phyloP scores from a whole-genome alignment of 2,329 filamentous ascomycete species.

The Diaporthe ampelina region DNA sequence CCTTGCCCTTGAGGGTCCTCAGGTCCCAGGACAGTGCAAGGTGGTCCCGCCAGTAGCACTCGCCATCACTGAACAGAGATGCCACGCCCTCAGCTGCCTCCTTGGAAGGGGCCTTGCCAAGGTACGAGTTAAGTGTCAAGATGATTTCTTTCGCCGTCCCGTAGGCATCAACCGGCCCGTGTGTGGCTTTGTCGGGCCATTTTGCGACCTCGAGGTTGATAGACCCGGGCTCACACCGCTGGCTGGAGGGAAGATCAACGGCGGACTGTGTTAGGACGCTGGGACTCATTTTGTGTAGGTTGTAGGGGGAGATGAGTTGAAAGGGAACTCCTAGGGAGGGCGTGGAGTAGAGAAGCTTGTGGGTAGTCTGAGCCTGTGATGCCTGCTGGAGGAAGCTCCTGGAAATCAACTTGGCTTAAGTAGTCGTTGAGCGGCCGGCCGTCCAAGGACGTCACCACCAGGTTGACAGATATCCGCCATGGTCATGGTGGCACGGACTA shows the following conservation, averaged over 20 bases:
- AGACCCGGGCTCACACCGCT: slow-evolving; percentile 60
- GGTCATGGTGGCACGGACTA: background rate
- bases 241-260: slow-evolving; percentile 29
- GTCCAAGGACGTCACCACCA: background rate
- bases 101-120: slow-evolving; percentile 52
- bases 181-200: slow-evolving; percentile 53
- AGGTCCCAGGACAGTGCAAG: slow-evolving; percentile 70
- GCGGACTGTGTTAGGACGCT: slow-evolving; percentile 4
- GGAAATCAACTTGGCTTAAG: background rate
- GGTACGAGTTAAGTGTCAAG: slow-evolving; percentile 55
- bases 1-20: slow-evolving; percentile 61
- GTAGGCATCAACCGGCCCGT: slow-evolving; percentile 52
- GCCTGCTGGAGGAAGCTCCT: background rate
- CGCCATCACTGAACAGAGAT: slow-evolving; percentile 55
- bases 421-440: background rate
- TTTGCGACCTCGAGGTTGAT: slow-evolving; percentile 64
- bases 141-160: slow-evolving; percentile 56
- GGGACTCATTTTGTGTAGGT: slow-evolving; percentile 35
- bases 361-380: background rate
- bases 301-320: background rate
- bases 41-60: slow-evolving; percentile 72
- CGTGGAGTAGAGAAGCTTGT: background rate
- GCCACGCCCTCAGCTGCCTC: slow-evolving; percentile 34
- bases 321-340: background rate
- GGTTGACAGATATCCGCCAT: slow-evolving; percentile 34